Conservation (phyloP, 345 rosid genomes). For the Jatropha curcas region DNA sequence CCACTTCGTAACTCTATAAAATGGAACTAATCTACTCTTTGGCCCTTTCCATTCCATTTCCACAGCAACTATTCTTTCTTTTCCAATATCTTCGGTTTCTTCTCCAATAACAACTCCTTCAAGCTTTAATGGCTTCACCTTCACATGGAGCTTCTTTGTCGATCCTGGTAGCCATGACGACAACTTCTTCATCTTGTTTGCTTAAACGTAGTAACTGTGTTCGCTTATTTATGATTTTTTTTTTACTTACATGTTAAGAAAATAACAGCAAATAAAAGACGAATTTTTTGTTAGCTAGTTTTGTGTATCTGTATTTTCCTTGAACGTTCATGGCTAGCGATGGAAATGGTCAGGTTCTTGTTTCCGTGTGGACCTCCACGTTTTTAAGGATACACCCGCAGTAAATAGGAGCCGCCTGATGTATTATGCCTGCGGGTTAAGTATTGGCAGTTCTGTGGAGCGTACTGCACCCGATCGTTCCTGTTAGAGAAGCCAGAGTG, state of each 20-base stretch:
- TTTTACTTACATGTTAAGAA: background rate
- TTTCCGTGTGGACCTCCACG: background rate
- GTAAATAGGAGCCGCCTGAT: background rate
- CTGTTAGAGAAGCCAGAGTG: background rate
- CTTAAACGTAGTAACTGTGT: background rate
- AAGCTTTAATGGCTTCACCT: conserved; percentile 41
- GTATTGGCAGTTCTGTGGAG: background rate
- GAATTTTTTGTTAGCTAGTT: background rate
- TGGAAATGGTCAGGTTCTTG: background rate
- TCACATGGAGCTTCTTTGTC: conserved; percentile 32
- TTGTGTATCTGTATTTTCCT: background rate
- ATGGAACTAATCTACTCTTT: conserved; percentile 22
- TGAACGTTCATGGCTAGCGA: background rate
- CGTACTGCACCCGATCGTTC: background rate
- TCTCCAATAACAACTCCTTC: conserved; percentile 24
- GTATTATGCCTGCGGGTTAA: background rate
- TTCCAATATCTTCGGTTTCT: conserved; percentile 7
- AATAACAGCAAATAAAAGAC: conserved; percentile 11
- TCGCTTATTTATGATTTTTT: background rate
- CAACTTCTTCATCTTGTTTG: conserved; percentile 4
- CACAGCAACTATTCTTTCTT: conserved; percentile 12
- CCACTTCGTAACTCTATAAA: conserved; percentile 17
- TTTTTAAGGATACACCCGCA: background rate
- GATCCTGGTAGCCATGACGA: background rate
- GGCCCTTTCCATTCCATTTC: conserved; percentile 41